Evolutionary conservation across 257 asterid species (phyloP), one percentile per base, ranked within the genome.

Genomic region (Eucommia ulmoides): DNA sequence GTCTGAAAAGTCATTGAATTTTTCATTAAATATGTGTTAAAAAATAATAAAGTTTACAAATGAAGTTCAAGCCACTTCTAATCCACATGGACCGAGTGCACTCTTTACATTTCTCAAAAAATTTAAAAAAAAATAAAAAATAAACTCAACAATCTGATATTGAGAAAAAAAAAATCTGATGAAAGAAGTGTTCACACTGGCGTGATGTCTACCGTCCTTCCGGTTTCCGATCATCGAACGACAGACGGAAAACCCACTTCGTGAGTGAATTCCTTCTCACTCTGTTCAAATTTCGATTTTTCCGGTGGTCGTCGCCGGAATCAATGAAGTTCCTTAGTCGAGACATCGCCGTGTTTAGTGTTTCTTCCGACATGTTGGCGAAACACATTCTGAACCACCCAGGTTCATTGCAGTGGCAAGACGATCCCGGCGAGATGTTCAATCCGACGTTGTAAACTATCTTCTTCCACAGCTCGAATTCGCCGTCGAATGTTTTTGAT

Each of bases 181-280:
- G 12, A 29, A 29, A 29, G 38, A 29, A 29, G 38, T 29, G 38
- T 29, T 29, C 38, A 29, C 38, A 29, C 38, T 29, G 7, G 38
- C n/a, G n/a, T n/a, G n/a, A n/a, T n/a, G 12, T 29, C 61, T 69
- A 80, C 33, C 89, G 78, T 54, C 76, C 84, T 19, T 77, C 70
- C 38, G 12, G 38, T 60, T 74, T 79, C 1, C 79, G 78, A 24
- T 73, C 78, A 9, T 71, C 51, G 8, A 71, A 71, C 59, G 89
- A 71, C 22, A 80, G 74, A 45, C 76, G 70, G 53, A 76, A 74
- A 76, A 71, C 74, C 89, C 84, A 80, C 56, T 66, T 80, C 7
- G 72, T 55, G 20, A 76, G 56, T 10, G 62, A 24, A 62, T 71
- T 73, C 42, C 76, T 76, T 21, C 73, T 72, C 33, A 72, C 62